Evolutionary conservation across 768 basidiomycete species (phyloP).

Genomic region (Strobilomyces echinocephalus): DNA sequence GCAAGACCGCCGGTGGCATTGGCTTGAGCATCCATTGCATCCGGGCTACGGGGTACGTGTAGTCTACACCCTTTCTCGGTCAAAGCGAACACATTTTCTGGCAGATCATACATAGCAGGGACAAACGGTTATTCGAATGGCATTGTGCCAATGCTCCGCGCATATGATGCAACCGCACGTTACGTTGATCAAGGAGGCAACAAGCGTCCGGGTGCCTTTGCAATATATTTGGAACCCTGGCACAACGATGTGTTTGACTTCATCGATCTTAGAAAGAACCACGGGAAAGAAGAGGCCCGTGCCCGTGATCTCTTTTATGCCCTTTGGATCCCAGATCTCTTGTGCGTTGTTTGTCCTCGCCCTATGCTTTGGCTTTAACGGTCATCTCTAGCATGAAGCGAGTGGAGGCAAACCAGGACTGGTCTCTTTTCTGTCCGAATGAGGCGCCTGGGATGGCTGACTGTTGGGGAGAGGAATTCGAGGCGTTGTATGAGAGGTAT

Average conservation of each 20-base stretch:
- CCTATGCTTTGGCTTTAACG: neutral
- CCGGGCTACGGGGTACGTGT: slow-evolving; percentile 83
- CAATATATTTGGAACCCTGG: slow-evolving; percentile 99
- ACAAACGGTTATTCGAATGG: slow-evolving; percentile 99
- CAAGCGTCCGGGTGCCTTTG: slow-evolving; percentile 97
- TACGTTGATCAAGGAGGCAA: slow-evolving; percentile 99
- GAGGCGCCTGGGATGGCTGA: slow-evolving; percentile 90
- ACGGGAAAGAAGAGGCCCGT: slow-evolving; percentile 95
- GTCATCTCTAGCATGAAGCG: slow-evolving; percentile 78
- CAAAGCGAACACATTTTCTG: slow-evolving; percentile 1
- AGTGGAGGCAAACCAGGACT: slow-evolving; percentile 81
- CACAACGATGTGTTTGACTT: slow-evolving; percentile 97
- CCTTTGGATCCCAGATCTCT: slow-evolving; percentile 95
- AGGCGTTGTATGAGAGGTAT: slow-evolving; percentile 78
- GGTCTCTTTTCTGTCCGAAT: slow-evolving; percentile 97
- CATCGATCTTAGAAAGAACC: slow-evolving; percentile 96
- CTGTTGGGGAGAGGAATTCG: slow-evolving; percentile 86
- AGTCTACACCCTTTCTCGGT: neutral
- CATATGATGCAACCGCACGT: slow-evolving; percentile 94
- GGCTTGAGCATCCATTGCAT: slow-evolving; percentile 95
- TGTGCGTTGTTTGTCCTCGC: slow-evolving; percentile 46
- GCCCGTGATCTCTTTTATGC: slow-evolving; percentile 98
- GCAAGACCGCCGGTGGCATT: slow-evolving; percentile 98
- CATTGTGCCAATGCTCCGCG: slow-evolving; percentile 98
- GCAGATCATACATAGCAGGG: slow-evolving; percentile 94